phyloP scores from a whole-genome alignment of 2,329 filamentous ascomycete genomes.

The Pseudocercospora macadamiae region DNA sequence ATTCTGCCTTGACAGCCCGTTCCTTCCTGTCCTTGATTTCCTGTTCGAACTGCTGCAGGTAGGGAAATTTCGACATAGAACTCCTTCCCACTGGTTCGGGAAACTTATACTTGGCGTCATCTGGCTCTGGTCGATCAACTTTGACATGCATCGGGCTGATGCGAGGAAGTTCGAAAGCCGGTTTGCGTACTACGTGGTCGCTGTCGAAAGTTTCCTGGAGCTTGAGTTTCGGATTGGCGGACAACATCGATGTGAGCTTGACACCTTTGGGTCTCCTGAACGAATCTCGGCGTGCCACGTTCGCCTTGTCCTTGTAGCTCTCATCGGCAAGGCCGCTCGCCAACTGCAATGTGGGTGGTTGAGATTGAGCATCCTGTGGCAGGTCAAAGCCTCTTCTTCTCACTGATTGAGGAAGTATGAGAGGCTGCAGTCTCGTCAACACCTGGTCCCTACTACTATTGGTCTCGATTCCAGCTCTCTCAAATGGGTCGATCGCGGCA shows the following conservation, averaged over 20 bases:
- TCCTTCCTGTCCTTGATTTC: not conserved
- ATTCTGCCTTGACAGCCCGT: not conserved
- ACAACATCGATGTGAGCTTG: not conserved
- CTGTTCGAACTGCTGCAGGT: no score
- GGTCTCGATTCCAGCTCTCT: not conserved
- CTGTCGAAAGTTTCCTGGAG: not conserved
- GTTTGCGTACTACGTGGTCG: not conserved
- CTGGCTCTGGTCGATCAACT: no score
- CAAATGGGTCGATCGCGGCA: not conserved
- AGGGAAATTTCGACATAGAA: no score
- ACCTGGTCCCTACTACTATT: not conserved
- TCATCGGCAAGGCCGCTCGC: not conserved
- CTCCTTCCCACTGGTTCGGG: no score
- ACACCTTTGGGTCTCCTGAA: not conserved
- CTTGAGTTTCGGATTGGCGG: not conserved
- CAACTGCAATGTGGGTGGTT: not conserved
- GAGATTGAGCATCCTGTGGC: not conserved
- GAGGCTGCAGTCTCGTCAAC: not conserved
- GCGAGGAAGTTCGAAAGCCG: no score
- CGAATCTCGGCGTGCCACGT: not conserved
- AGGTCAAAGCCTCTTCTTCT: not conserved
- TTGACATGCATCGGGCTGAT: no score
- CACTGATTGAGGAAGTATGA: not conserved
- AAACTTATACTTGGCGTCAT: no score
- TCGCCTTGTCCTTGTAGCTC: not conserved